Percentiles rank a stretch among this genome's conserved stretches.
These are phyloP conservation scores for Cryphonectria naterciae DNA, from an alignment of 2,329 filamentous ascomycete genomes.

Conservation along the genomic window DNA sequence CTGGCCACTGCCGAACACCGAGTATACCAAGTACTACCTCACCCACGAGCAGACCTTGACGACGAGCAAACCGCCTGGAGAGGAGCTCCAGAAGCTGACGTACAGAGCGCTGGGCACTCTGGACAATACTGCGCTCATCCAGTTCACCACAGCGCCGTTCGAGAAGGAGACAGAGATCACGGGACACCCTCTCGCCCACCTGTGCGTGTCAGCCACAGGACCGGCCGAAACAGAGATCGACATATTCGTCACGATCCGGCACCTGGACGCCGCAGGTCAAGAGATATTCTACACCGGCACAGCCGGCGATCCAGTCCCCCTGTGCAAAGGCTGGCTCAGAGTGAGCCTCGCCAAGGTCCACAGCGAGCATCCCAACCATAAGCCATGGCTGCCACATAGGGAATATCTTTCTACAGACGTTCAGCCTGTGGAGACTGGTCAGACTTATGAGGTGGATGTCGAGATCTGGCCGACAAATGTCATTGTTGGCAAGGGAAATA, in stretches of 20 bases:
- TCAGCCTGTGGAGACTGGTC: conserved; percentile 55
- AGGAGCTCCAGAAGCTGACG: conserved; percentile 47
- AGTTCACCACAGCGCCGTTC: conserved; percentile 63
- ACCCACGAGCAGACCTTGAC: conserved; percentile 50
- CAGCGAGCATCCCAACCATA: conserved; percentile 53
- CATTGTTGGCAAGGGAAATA: conserved; percentile 52
- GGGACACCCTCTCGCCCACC: conserved; percentile 66
- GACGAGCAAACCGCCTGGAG: conserved; percentile 35
- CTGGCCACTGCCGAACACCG: conserved; percentile 70
- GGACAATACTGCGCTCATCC: conserved; percentile 55
- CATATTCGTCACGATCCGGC: conserved; percentile 64
- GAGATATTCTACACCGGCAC: conserved; percentile 70
- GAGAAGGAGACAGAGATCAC: conserved; percentile 70
- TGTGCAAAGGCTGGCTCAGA: conserved; percentile 68
- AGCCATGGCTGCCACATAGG: conserved; percentile 58
- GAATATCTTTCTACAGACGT: conserved; percentile 63
- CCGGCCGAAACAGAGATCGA: conserved; percentile 63
- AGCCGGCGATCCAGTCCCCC: conserved; percentile 64
- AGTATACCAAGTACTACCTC: conserved; percentile 66
- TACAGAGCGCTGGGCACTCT: conserved; percentile 65
- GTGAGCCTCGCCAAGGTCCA: conserved; percentile 60
- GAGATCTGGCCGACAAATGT: conserved; percentile 70
- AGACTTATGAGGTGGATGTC: conserved; percentile 63
- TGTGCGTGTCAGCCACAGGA: conserved; percentile 65
- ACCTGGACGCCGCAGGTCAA: conserved; percentile 57